phyloP scores from a whole-genome alignment of 148 eudicot genomes.

The Rhododendron vialii region DNA sequence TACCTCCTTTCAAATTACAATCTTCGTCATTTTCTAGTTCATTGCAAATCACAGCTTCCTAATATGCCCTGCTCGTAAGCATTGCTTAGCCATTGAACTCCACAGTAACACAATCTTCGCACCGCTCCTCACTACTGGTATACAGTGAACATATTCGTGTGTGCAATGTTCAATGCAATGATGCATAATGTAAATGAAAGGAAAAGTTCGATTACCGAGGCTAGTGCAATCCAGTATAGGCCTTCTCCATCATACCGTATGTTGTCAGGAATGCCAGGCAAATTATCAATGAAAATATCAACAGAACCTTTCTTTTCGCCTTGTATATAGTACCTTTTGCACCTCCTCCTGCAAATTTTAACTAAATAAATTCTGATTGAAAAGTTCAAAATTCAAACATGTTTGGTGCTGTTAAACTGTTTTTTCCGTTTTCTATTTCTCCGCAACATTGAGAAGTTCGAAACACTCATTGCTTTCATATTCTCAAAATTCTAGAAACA shows the following conservation, averaged over 20 bases:
- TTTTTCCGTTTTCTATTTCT: background rate
- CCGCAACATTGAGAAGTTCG: background rate
- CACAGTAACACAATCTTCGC: too few relatives aligned
- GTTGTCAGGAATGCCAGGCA: slow-evolving; percentile 74
- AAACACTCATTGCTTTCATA: background rate
- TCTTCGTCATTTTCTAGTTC: background rate
- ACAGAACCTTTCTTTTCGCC: slow-evolving; percentile 45
- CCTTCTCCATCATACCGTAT: slow-evolving; percentile 55
- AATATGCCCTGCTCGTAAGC: background rate
- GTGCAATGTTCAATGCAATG: background rate
- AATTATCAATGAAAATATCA: slow-evolving; percentile 35
- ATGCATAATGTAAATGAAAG: background rate
- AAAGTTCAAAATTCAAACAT: background rate
- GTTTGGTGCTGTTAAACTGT: background rate
- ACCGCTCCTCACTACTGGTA: background rate
- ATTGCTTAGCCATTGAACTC: background rate
- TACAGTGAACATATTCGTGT: background rate
- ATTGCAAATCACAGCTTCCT: background rate
- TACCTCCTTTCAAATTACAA: background rate
- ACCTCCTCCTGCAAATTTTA: slow-evolving; percentile 47
- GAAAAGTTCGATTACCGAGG: slow-evolving; percentile 29
- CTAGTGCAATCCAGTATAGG: slow-evolving; percentile 59
- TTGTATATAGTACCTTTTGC: slow-evolving; percentile 47
- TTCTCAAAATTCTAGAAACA: background rate
- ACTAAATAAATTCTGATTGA: background rate